Conservation (phyloP, 2,329 filamentous ascomycete genomes). For the Talaromyces sp. region DNA sequence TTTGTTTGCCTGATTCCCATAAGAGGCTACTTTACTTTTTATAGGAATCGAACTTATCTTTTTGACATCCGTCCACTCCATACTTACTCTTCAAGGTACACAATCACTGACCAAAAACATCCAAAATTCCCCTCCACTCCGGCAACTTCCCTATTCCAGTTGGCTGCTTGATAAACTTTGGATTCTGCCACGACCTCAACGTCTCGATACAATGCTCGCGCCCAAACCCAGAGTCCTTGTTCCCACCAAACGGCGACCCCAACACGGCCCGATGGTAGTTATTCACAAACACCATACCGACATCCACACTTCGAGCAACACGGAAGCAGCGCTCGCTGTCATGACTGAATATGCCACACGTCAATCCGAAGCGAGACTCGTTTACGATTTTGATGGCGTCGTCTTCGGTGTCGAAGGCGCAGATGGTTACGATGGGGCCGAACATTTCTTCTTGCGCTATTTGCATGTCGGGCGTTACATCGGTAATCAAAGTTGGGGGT, state of each 20-base stretch:
- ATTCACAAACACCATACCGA: neutral
- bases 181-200: neutral
- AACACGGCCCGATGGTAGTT: neutral
- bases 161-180: neutral
- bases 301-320: neutral
- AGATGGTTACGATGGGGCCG: neutral
- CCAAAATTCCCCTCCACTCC: neutral
- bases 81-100: neutral
- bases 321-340: neutral
- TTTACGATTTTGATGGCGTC: neutral
- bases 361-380: neutral
- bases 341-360: neutral
- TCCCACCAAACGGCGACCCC: neutral
- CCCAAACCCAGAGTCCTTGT: neutral
- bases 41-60: neutral
- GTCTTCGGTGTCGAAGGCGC: neutral
- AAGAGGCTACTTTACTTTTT: slow-evolving; percentile 12
- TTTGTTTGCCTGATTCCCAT: neutral
- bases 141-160: neutral
- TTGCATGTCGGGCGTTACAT: neutral
- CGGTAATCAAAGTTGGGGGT: neutral
- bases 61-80: neutral
- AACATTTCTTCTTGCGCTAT: neutral
- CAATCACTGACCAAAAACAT: neutral
- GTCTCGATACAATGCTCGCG: neutral